Evolutionary conservation across 805 yeast genomes (phyloP).

Genomic region (Candida pseudofarinosa): DNA sequence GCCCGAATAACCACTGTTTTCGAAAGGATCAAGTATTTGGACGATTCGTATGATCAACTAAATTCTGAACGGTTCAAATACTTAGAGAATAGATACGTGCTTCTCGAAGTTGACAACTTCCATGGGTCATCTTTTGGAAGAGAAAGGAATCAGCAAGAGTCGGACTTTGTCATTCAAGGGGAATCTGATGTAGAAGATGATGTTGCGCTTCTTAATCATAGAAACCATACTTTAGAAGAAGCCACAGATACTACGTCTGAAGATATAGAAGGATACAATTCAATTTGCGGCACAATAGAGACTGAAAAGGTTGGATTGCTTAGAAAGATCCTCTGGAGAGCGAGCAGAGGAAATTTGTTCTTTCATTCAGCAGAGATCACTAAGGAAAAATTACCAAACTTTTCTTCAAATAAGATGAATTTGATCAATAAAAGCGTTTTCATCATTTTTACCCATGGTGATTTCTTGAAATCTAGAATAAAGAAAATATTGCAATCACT

Average conservation of each 20-base stretch:
- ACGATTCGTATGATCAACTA: conserved; percentile 27
- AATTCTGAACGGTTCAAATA: conserved; percentile 19
- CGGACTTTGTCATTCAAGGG: conserved; percentile 11
- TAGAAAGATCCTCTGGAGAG: conserved; percentile 40
- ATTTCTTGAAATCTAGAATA: conserved; percentile 29
- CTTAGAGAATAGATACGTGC: conserved; percentile 35
- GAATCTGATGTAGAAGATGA: conserved; percentile 27
- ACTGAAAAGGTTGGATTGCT: conserved; percentile 33
- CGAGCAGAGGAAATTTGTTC: conserved; percentile 39
- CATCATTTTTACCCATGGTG: conserved; percentile 40
- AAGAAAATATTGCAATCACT: conserved; percentile 33
- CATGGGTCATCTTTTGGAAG: conserved; percentile 20
- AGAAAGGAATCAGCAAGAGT: conserved; percentile 3
- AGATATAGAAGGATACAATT: conserved; percentile 24
- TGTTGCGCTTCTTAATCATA: conserved; percentile 22
- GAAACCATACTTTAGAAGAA: conserved; percentile 18
- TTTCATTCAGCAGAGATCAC: conserved; percentile 36
- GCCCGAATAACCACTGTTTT: conserved; percentile 19
- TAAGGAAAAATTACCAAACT: conserved; percentile 14
- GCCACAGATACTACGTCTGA: conserved; percentile 17
- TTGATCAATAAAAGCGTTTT: conserved; percentile 31
- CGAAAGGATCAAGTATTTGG: conserved; percentile 34
- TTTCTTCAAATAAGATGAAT: conserved; percentile 10
- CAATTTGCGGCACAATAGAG: conserved; percentile 34
- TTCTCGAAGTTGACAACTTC: conserved; percentile 29